Evolutionary conservation across 345 rosid species (phyloP), one percentile per base, ranked within the genome.

Genomic region (Lepidium aucheri): DNA sequence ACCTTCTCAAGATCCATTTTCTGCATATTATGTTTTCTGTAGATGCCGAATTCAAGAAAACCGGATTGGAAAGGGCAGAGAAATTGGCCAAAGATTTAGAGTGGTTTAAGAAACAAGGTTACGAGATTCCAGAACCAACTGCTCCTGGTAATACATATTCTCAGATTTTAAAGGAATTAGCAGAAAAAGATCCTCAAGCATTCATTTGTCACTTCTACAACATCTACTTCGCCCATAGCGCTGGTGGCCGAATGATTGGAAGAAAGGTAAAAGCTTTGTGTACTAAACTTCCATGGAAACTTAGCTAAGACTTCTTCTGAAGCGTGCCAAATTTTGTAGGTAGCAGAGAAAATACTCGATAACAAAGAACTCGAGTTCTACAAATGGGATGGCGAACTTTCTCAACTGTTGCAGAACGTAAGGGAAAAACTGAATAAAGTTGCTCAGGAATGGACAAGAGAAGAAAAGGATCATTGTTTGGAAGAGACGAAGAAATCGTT

Each of bases 181-280:
- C 97, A 0, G 88, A 85, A 63, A 90, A 83, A 53, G 97, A 94
- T 81, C 97, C 97, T 75, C 99, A 82, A 71, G 95, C 95, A 39
- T 94, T 94, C 66, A 83, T 94, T 55, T 94, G 99, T 74, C 96
- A 94, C 82, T 94, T 94, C 87, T 94, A 88, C 83, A 94, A 94
- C 52, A 77, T 83, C 50, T 93, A 93, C 74, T 93, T 93, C 49
- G 97, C 98, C 9, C 97, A 93, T 71, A 74, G 85, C 47, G 99
- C 99, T 30, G 99, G 99, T 65, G 99, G 99, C 39, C 86, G 92
- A 52, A 90, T 94, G 96, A 94, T 94, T 67, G 99, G 96, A 62
- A 88, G 73, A 77, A 94, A 86, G 90, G 99, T 93, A 83, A 22
- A 26, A 3, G 4, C 46, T 36, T 17, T 34, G 44, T 32, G 15